phyloP scores from a whole-genome alignment of 1,284 basidiomycete species.

The Golubevia pallescens region DNA sequence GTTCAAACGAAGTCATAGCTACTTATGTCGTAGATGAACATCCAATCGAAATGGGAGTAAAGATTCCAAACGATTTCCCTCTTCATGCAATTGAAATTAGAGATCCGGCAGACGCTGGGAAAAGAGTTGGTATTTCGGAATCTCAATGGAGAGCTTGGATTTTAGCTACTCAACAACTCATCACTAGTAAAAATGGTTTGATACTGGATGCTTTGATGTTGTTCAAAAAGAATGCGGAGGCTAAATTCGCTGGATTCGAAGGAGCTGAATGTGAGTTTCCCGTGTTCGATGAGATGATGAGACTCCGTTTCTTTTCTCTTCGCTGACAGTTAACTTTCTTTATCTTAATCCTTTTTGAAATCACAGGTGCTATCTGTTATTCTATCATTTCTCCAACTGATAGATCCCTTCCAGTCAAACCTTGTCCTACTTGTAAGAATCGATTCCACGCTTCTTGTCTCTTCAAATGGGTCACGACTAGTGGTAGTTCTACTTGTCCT shows the following conservation, averaged over 20 bases:
- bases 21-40: slow-evolving; percentile 90
- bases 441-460: slow-evolving; percentile 90
- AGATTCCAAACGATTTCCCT: slow-evolving; percentile 89
- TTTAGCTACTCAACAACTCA: slow-evolving; percentile 87
- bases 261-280: slow-evolving; percentile 36
- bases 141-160: slow-evolving; percentile 93
- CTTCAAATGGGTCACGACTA: slow-evolving; percentile 67
- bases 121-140: slow-evolving; percentile 86
- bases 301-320: slow-evolving; percentile 71
- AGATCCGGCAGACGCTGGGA: slow-evolving; percentile 69
- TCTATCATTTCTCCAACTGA: slow-evolving; percentile 93
- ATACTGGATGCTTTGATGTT: slow-evolving; percentile 88
- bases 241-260: slow-evolving; percentile 58
- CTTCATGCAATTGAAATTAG: slow-evolving; percentile 85
- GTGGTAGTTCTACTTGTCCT: slow-evolving; percentile 57
- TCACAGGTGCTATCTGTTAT: slow-evolving; percentile 59
- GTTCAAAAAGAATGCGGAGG: slow-evolving; percentile 91
- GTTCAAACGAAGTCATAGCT: slow-evolving; percentile 69
- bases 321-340: not conserved
- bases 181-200: slow-evolving; percentile 82
- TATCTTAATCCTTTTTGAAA: not conserved
- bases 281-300: no score
- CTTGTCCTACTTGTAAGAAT: slow-evolving; percentile 92
- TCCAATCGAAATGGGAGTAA: slow-evolving; percentile 85
- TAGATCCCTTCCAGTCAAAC: slow-evolving; percentile 83